Percentiles rank a stretch among this genome's conserved stretches.
Evolutionary conservation across 2,329 filamentous ascomycete species (phyloP).

Genomic region (Rosellinia necatrix): DNA sequence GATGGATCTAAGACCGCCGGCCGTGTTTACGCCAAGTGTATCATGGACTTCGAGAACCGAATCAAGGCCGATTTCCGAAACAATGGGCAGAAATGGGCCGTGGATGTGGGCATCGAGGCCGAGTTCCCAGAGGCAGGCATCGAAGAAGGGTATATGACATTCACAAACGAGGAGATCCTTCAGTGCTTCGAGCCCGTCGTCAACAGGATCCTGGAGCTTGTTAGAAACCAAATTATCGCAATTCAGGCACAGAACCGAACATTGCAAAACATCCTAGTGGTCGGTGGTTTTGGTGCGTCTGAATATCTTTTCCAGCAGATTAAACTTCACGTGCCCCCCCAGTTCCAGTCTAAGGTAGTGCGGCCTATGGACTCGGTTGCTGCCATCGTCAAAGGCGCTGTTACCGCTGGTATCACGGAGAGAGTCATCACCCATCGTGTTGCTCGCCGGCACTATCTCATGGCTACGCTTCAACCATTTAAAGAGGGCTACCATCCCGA

Average conservation of each 20-base stretch:
- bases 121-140: conserved; percentile 98
- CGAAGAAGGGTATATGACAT: conserved; percentile 99
- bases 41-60: conserved; percentile 99
- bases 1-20: conserved; percentile 97
- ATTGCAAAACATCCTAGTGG: conserved; percentile 94
- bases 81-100: conserved; percentile 98
- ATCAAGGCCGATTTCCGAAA: conserved; percentile 99
- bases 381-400: conserved; percentile 97
- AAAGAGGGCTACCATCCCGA: conserved; percentile 99
- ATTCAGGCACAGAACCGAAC: conserved; percentile 96
- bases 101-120: conserved; percentile 97
- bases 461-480: conserved; percentile 98
- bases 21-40: conserved; percentile 97
- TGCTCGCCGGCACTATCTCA: conserved; percentile 95
- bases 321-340: conserved; percentile 95
- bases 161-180: conserved; percentile 98
- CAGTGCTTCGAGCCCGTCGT: conserved; percentile 99
- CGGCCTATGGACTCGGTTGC: conserved; percentile 98
- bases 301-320: conserved; percentile 99
- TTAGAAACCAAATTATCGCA: conserved; percentile 97
- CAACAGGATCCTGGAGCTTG: conserved; percentile 93
- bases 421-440: conserved; percentile 96
- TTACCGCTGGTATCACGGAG: conserved; percentile 97
- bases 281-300: conserved; percentile 96
- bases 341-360: conserved; percentile 98